Evolutionary conservation across 768 basidiomycete genomes (phyloP), one percentile per base, ranked within the genome.

Genomic region (Leucosporidium creatinivorum): DNA sequence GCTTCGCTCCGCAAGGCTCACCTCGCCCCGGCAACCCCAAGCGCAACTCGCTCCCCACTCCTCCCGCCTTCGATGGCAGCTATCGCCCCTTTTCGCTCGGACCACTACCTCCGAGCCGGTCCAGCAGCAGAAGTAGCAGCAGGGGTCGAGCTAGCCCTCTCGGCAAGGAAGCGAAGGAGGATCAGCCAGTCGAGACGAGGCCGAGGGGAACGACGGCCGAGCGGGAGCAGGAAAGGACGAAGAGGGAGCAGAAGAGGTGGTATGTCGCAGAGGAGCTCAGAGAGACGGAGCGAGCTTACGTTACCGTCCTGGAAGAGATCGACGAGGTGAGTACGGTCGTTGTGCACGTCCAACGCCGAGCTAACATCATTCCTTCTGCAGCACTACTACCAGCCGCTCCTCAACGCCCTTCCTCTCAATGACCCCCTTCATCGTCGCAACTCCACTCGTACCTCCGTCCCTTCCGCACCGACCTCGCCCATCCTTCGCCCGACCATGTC

Each of bases 241-340:
- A 69, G 55, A 39, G 70, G 44, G 62, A 48, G 25, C 68, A 69
- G 28, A 63, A 59, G 59, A 60, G 69, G 48, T 61, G 61, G 62
- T 50, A 67, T 44, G 67, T 76, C 8, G 67, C 68, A 2, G 49
- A 65, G 49, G 75, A 76, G 63, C 49, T 76, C 21, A 44, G 67
- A 31, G 69, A 75, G 33, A 73, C 74, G 21, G 75, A 76, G 64
- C 49, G 62, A 47, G 58, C 62, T 2, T 76, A 73, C 48, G 69
- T 75, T 0, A 48, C 15, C 13, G 68, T 71, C 0, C 58, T 76
- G n/a, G 62, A 72, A n/a, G 63, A 68, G 39, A 68, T 76, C 23
- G 69, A 76, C 26, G 56, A 50, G 6, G 73, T 73, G 39, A 28
- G 63, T 49, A 28, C 4, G 25, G 15, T 4, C 12, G 23, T 39